A percentile compares a stretch with the other conserved stretches of the same genome.
Evolutionary conservation across 164 flowering plant genomes (phyloP).

Genomic region (Pachysandra terminalis): DNA sequence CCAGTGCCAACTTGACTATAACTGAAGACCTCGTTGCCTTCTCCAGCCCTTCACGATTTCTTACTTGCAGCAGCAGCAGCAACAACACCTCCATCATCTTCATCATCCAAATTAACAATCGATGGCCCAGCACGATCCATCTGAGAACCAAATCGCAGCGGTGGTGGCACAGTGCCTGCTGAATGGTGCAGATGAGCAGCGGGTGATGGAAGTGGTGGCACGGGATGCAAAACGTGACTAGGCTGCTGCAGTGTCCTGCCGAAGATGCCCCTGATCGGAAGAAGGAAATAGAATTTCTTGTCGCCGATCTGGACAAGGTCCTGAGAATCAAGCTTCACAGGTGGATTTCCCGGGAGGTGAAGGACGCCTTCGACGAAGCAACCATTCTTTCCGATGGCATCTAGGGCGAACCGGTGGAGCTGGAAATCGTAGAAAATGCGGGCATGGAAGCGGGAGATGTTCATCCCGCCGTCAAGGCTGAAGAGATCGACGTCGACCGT

Average conservation of each 20-base stretch:
- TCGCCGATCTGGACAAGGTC: constrained; percentile 94
- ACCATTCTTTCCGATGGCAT: constrained; percentile 92
- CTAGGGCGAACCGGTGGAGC: constrained; percentile 88
- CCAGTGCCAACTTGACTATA: constrained; percentile 37
- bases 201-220: too few relatives aligned
- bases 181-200: too few relatives aligned
- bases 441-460: constrained; percentile 98
- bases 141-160: constrained; percentile 14
- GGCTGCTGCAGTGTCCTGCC: constrained; percentile 25
- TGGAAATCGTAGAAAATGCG: constrained; percentile 98
- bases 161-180: not conserved
- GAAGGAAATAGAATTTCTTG: constrained; percentile 86
- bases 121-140: constrained; percentile 34
- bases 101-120: constrained; percentile 30
- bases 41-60: constrained; percentile 41
- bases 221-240: too few relatives aligned
- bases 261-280: constrained; percentile 73
- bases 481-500: constrained; percentile 91
- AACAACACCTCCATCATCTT: constrained; percentile 26
- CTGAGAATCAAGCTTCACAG: constrained; percentile 90
- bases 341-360: constrained; percentile 79
- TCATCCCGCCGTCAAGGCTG: constrained; percentile 96
- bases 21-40: constrained; percentile 35
- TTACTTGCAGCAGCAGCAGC: constrained; percentile 28
- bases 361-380: constrained; percentile 92